phyloP scores from a whole-genome alignment of 2,329 filamentous ascomycete genomes.

The Chaetomiaceae sp. region DNA sequence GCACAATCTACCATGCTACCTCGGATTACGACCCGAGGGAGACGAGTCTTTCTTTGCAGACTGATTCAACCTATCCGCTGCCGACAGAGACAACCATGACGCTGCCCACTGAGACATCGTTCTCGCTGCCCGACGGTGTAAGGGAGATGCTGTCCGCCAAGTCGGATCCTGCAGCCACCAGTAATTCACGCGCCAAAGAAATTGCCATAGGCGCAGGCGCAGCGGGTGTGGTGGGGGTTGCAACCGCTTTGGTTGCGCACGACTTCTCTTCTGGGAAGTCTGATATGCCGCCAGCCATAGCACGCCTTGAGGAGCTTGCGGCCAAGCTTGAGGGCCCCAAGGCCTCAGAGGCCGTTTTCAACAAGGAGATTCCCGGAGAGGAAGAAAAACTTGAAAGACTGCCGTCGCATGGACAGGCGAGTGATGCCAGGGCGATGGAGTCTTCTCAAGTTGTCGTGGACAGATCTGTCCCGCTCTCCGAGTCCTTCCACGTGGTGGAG shows the following conservation, averaged over 20 bases:
- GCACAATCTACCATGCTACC: neutral
- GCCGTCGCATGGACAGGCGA: constrained; percentile 2
- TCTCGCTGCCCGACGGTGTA: constrained; percentile 9
- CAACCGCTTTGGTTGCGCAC: constrained; percentile 19
- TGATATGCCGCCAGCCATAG: constrained; percentile 10
- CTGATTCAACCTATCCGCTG: constrained; percentile 16
- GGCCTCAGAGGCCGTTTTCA: neutral
- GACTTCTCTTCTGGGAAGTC: constrained; percentile 14
- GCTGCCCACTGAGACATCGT: constrained; percentile 20
- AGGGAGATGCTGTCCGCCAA: neutral
- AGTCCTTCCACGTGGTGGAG: constrained; percentile 28
- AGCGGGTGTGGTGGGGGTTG: constrained; percentile 19
- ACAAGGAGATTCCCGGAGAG: constrained; percentile 6
- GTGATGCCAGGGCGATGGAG: constrained; percentile 19
- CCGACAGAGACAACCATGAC: constrained; percentile 19
- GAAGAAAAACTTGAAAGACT: neutral
- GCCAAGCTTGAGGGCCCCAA: constrained; percentile 15
- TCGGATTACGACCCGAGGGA: constrained; percentile 16
- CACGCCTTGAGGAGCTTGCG: constrained; percentile 21
- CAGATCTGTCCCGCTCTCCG: constrained; percentile 25
- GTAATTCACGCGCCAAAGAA: constrained; percentile 16
- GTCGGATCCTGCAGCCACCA: neutral
- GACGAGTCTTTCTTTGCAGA: constrained; percentile 15
- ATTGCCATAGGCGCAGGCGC: constrained; percentile 23
- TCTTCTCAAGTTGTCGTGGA: constrained; percentile 23